A percentile compares a stretch with the other conserved stretches of the same genome.
These are phyloP conservation scores for Chenopodium album DNA, from an alignment of 148 eudicot species.

Conservation along the genomic window DNA sequence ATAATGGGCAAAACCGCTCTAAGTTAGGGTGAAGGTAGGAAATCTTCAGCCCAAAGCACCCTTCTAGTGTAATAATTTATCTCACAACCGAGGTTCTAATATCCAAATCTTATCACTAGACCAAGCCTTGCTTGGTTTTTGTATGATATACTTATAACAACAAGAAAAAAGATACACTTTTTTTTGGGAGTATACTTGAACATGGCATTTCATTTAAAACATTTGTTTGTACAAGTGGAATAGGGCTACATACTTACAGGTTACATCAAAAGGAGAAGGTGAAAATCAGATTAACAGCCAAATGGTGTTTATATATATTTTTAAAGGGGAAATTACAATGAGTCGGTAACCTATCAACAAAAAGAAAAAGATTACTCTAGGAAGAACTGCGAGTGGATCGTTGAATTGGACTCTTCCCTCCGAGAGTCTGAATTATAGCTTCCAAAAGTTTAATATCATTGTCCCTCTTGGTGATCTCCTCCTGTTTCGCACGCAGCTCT, in stretches of 20 bases:
- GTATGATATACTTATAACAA: too few species aligned
- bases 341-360: not conserved
- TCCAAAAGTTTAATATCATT: slow-evolving; percentile 83
- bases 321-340: not conserved
- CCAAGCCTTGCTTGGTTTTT: too few species aligned
- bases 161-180: too few species aligned
- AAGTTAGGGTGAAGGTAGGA: too few species aligned
- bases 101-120: too few species aligned
- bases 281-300: not conserved
- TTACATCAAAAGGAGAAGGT: not conserved
- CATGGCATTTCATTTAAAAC: not conserved
- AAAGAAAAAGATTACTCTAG: slow-evolving; percentile 10
- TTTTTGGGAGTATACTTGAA: too few species aligned
- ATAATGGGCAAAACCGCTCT: too few species aligned
- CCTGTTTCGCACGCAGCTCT: slow-evolving; percentile 85
- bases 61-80: too few species aligned
- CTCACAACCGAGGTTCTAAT: too few species aligned
- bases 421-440: slow-evolving; percentile 91
- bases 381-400: slow-evolving; percentile 25
- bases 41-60: too few species aligned
- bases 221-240: not conserved
- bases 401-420: slow-evolving; percentile 53
- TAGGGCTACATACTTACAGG: not conserved
- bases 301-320: not conserved
- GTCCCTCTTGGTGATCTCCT: slow-evolving; percentile 80